Evolutionary conservation across 2,329 filamentous ascomycete genomes (phyloP).

Genomic region (Gremmenia infestans): DNA sequence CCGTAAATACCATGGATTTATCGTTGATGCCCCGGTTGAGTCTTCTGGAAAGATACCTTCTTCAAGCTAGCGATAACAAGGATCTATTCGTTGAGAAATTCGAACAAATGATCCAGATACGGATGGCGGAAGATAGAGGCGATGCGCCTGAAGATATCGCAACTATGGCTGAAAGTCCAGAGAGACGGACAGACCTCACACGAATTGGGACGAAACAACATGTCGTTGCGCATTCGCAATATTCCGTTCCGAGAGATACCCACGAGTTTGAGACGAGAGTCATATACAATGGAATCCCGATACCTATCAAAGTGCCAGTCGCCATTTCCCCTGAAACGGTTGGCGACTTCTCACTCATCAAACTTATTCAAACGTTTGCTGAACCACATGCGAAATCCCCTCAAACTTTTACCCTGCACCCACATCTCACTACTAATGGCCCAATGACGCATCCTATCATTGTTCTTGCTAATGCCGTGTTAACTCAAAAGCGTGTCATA

Average conservation of each 20-base stretch:
- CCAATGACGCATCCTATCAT: constrained; percentile 89
- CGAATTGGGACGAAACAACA: constrained; percentile 59
- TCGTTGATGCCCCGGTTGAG: constrained; percentile 87
- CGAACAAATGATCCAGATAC: constrained; percentile 84
- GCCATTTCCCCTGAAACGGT: constrained; percentile 93
- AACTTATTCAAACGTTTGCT: constrained; percentile 92
- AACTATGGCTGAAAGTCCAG: constrained; percentile 45
- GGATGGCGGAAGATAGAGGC: constrained; percentile 60
- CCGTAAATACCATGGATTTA: constrained; percentile 94
- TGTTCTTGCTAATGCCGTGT: constrained; percentile 85
- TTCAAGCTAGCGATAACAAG: constrained; percentile 88
- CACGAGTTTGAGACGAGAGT: constrained; percentile 97
- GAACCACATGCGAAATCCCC: constrained; percentile 75
- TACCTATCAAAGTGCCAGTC: constrained; percentile 93
- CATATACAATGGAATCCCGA: constrained; percentile 92
- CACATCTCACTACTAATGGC: constrained; percentile 90
- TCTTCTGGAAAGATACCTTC: constrained; percentile 74
- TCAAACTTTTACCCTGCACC: constrained; percentile 79
- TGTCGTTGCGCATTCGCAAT: constrained; percentile 58
- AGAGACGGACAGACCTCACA: constrained; percentile 33
- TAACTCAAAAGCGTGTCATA: constrained; percentile 94
- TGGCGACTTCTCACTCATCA: constrained; percentile 94
- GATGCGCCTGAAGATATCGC: constrained; percentile 37
- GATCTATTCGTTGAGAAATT: constrained; percentile 98
- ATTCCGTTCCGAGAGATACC: constrained; percentile 82